Evolutionary conservation across 257 asterid species (phyloP), one percentile per base, ranked within the genome.

Genomic region (Fraxinus excelsior): DNA sequence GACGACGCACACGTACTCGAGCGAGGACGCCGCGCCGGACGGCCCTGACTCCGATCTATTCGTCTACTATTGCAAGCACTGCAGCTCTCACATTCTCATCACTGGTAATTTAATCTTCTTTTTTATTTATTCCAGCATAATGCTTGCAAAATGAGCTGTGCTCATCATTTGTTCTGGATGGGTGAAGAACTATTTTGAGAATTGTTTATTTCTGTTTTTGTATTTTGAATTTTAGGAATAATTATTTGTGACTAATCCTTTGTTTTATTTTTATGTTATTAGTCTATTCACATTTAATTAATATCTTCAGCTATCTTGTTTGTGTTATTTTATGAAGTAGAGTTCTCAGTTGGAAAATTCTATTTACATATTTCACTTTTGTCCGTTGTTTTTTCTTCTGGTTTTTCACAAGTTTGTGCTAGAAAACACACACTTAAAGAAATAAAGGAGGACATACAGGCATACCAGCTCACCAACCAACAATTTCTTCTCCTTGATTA

Each of bases 41-140:
- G 96, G 95, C 6, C 92, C 97, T 2, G 88, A 94, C 74, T 92
- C 99, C 73, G 97, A 94, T 82, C 98, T 94, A 79, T 94, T 91
- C 82, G 98, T 94, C 78, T 94, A 94, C 83, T 94, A 92, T 84
- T 94, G 99, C 94, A 94, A 92, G 85, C 97, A 89, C 86, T 92
- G 99, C 86, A 88, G 92, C 80, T 91, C 94, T 32, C 99, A 94
- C 80, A 97, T 94, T 85, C 99, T 94, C 82, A 94, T 94, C 83
- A 92, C 99, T 71, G 99, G 98, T 94, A 85, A 62, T 35, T 68
- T 76, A 23, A 67, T 44, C 40, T 44, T 73, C 64, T 75, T 46
- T 8, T 67, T 16, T 62, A 13, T 3, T 26, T 37, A 19, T 49
- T 32, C 6, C 35, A 32, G 0, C 35, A 32, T 32, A 32, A 32